Evolutionary conservation across 352 stramenopile genomes (phyloP), one percentile per base, ranked within the genome.

Genomic region (Elongisporangium prolatum): DNA sequence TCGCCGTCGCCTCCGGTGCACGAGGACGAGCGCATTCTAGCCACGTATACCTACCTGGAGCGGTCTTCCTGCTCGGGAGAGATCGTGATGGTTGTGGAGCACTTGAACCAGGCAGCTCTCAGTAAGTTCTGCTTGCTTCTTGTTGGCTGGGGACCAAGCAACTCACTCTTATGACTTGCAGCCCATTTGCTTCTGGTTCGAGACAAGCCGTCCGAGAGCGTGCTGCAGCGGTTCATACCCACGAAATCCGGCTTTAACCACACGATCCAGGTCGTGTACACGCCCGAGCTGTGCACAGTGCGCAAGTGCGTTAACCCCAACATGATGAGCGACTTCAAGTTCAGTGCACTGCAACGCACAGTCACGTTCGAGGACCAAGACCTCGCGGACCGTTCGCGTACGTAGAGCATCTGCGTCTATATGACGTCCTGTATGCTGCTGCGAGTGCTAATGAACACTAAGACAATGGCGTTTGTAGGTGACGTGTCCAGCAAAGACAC

Each of bases 201-300:
- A 9, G 78, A 88, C 17, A 87, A 84, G 16, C 78, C 78, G 44
- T 53, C 63, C 8, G 37, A 85, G 20, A 85, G 76, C 37, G 69
- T 92, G 5, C 65, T 92, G 24, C 80, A 92, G 60, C 71, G 74
- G 13, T 90, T 87, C 50, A 64, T 92, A 4, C 75, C 76, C 9
- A 88, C 78, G 1, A 75, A 83, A 20, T 89, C 83, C 7, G 75
- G 80, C 21, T 90, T 87, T 63, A 89, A 92, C 53, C 81, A 89
- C 60, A 65, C 69, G 56, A 64, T 89, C 28, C 72, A 87, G 57
- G 79, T 71, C 9, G 67, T 88, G 14, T 89, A 86, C 57, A 88
- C 80, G 8, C 68, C 72, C n/a, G 80, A 90, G 28, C 71, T 54
- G 40, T 87, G 74, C 54, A 57, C 66, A 5, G 52, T 89, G 17